A percentile compares a stretch with the other conserved stretches of the same genome.
Conservation (phyloP, 495 filamentous ascomycete species). For the Penicillium turbatum region DNA sequence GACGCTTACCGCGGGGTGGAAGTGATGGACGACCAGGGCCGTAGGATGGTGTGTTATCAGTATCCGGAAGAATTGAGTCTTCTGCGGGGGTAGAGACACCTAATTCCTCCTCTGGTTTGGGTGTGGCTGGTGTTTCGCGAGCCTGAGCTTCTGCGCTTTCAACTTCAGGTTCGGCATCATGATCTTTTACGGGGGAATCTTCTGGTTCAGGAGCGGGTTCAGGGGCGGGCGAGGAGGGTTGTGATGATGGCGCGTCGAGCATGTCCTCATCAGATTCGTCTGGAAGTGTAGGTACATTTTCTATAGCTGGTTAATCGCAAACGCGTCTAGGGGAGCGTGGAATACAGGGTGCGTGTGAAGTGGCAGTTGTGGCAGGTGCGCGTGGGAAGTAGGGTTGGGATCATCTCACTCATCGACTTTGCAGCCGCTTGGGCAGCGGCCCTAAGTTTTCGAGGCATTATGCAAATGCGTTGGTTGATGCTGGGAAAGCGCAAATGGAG, state of each 20-base stretch:
- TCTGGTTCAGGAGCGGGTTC: conserved; percentile 26
- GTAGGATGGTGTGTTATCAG: conserved; percentile 27
- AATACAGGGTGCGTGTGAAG: neutral
- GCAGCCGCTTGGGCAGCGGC: conserved; percentile 49
- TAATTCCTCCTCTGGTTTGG: conserved; percentile 30
- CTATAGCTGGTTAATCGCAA: conserved; percentile 30
- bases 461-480: conserved; percentile 7
- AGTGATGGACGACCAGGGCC: conserved; percentile 41
- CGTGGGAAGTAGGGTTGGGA: neutral
- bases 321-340: conserved; percentile 14
- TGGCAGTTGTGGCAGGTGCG: neutral
- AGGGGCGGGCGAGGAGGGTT: conserved; percentile 32
- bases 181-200: conserved; percentile 30
- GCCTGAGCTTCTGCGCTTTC: conserved; percentile 26
- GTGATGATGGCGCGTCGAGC: conserved; percentile 38
- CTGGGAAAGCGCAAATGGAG: conserved; percentile 15
- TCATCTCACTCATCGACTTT: conserved; percentile 42
- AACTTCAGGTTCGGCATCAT: conserved; percentile 29
- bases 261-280: conserved; percentile 51
- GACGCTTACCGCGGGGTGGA: conserved; percentile 61
- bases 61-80: conserved; percentile 38
- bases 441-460: conserved; percentile 48
- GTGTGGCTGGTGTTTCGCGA: conserved; percentile 15
- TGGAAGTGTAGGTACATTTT: conserved; percentile 40
- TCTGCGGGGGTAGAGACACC: conserved; percentile 34